Percentiles rank a stretch among this genome's conserved stretches.
Conservation (phyloP, 1,139 yeast species). For the Magnusiomyces ingens region DNA sequence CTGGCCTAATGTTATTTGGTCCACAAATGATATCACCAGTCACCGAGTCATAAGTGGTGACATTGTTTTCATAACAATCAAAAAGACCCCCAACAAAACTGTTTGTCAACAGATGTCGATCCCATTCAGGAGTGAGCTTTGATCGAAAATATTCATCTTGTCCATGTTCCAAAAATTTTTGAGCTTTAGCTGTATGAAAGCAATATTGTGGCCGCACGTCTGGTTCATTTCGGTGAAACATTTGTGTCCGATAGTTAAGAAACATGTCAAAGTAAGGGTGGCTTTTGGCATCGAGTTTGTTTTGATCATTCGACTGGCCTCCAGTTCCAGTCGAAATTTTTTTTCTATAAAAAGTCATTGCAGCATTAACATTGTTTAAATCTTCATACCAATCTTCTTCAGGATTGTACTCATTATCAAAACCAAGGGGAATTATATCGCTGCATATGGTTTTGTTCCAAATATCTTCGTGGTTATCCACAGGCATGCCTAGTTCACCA, state of each 20-base stretch:
- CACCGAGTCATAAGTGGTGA: background rate
- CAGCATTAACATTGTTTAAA: no score
- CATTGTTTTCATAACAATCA: background rate
- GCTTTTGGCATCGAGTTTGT: no score
- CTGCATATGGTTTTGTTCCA: conserved; percentile 5
- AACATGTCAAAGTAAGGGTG: conserved; percentile 6
- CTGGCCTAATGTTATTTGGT: background rate
- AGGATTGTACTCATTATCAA: no score
- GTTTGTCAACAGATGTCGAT: background rate
- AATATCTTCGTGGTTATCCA: background rate
- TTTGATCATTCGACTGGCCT: no score
- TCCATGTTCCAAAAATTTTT: background rate
- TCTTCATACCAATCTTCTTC: no score
- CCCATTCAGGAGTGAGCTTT: conserved; percentile 5
- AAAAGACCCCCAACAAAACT: conserved; percentile 3
- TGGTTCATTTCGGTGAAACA: conserved; percentile 1
- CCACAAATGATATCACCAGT: background rate
- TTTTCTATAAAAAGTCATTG: no score
- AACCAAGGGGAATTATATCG: background rate
- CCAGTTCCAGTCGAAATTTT: no score
- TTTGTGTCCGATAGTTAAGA: background rate
- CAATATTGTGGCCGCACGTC: conserved; percentile 5
- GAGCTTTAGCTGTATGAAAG: conserved; percentile 4
- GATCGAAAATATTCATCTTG: background rate
- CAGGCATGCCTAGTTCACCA: background rate